phyloP scores from a whole-genome alignment of 345 rosid species.

The Eucalyptus regnans region DNA sequence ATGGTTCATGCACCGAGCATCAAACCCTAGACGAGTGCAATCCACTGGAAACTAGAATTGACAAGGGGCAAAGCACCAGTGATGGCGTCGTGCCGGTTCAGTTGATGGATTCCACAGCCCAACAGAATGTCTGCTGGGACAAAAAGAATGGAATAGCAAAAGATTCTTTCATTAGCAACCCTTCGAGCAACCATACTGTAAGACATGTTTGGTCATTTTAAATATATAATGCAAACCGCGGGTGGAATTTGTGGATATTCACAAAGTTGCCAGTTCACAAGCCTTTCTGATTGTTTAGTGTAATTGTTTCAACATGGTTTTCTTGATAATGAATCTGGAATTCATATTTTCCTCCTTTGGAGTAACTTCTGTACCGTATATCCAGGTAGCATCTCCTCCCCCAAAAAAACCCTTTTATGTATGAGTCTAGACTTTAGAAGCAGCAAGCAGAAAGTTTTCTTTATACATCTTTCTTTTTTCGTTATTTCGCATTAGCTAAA shows the following conservation, averaged over 20 bases:
- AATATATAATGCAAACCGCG: neutral
- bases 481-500: neutral
- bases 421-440: neutral
- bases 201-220: neutral
- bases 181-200: constrained; percentile 6
- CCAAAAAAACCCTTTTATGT: neutral
- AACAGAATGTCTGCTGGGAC: neutral
- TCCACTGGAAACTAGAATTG: neutral
- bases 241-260: neutral
- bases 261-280: neutral
- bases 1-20: neutral
- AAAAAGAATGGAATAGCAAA: neutral
- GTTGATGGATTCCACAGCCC: neutral
- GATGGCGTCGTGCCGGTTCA: constrained; percentile 1
- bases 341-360: neutral
- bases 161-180: neutral
- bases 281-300: neutral
- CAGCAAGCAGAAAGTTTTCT: neutral
- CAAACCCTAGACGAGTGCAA: neutral
- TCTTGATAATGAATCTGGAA: neutral
- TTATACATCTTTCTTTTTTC: neutral
- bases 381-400: neutral
- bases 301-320: neutral
- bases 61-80: neutral
- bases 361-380: neutral